phyloP scores from a whole-genome alignment of 2,329 filamentous ascomycete genomes.

The Fusarium tuaranense region DNA sequence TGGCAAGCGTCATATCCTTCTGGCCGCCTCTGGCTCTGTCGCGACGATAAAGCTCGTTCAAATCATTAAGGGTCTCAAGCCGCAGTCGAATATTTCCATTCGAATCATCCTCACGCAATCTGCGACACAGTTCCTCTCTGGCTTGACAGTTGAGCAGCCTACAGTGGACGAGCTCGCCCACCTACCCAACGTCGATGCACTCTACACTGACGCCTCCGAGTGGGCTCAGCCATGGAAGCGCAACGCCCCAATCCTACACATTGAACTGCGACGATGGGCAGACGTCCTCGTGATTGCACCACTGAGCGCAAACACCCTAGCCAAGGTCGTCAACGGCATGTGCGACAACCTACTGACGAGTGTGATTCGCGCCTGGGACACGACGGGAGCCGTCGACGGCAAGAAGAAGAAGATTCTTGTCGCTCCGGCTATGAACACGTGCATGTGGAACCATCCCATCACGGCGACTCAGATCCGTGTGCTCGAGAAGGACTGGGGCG shows the following conservation, averaged over 20 bases:
- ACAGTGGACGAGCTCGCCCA: slow-evolving; percentile 67
- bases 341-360: slow-evolving; percentile 80
- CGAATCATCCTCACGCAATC: slow-evolving; percentile 84
- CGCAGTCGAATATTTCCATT: slow-evolving; percentile 74
- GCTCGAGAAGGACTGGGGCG: slow-evolving; percentile 81
- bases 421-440: slow-evolving; percentile 87
- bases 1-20: slow-evolving; percentile 56
- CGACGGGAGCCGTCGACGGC: slow-evolving; percentile 69
- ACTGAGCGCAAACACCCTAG: slow-evolving; percentile 85
- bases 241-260: slow-evolving; percentile 86
- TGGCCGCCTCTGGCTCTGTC: slow-evolving; percentile 68
- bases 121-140: slow-evolving; percentile 80
- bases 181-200: slow-evolving; percentile 79
- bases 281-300: slow-evolving; percentile 85
- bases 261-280: slow-evolving; percentile 84
- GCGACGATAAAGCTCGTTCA: slow-evolving; percentile 86
- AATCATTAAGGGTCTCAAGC: slow-evolving; percentile 70
- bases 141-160: slow-evolving; percentile 83
- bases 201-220: slow-evolving; percentile 89
- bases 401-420: slow-evolving; percentile 77
- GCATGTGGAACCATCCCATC: slow-evolving; percentile 90
- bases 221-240: slow-evolving; percentile 84
- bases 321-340: slow-evolving; percentile 83
- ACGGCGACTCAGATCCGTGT: slow-evolving; percentile 78
- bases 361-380: slow-evolving; percentile 90